Evolutionary conservation across 2,329 filamentous ascomycete genomes (phyloP).

Genomic region (Fusarium sororula): DNA sequence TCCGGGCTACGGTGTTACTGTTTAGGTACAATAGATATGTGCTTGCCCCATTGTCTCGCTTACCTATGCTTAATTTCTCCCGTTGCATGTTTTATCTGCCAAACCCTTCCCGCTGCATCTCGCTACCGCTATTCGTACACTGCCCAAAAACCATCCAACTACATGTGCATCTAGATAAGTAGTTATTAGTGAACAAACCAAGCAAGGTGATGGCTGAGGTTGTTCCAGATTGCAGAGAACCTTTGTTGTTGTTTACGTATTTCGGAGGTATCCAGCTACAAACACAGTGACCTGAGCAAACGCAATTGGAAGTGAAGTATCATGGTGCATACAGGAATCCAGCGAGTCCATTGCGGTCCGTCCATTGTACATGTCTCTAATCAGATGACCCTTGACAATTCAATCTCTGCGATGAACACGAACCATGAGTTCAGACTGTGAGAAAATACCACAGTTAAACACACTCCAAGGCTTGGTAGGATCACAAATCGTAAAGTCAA

Average conservation of each 20-base stretch:
- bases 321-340: background rate
- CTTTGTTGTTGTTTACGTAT: background rate
- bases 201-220: background rate
- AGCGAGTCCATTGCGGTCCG: background rate
- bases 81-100: background rate
- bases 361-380: background rate
- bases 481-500: slow-evolving; percentile 45
- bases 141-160: background rate
- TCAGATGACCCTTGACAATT: background rate
- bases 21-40: background rate
- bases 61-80: background rate
- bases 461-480: slow-evolving; percentile 46
- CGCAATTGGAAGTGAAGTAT: background rate
- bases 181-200: background rate
- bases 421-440: slow-evolving; percentile 45
- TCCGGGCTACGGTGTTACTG: background rate
- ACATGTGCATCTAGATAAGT: background rate
- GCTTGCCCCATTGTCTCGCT: background rate
- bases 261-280: background rate
- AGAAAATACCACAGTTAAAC: slow-evolving; percentile 44
- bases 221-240: background rate
- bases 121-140: background rate
- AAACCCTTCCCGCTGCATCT: no score
- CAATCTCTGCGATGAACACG: background rate
- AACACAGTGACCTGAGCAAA: background rate